Base-by-base conservation (phyloP, 2,329 filamentous ascomycete genomes). In the Fusarium nanum region DNA sequence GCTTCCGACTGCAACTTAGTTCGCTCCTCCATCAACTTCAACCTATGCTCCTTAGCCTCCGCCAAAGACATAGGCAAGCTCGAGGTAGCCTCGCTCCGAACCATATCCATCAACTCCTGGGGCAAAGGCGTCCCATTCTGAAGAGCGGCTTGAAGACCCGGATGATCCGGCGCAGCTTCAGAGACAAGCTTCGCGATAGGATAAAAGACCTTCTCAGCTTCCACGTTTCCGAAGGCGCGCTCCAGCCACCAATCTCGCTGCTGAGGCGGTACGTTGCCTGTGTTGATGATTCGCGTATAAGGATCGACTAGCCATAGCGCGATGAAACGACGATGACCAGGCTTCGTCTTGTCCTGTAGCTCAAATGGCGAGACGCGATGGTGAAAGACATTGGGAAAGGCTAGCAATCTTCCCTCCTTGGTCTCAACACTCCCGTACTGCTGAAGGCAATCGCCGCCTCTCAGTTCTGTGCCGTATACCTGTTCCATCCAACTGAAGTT, bases 291-390 rank as follows among this genome's bases (percentile, higher is more conserved):
- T 0, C 79, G 81, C 0, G 76, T 72, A 14, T 81, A 68, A 0
- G 86, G 87, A 55, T 88, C 86, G 1, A 89, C 82, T 0, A 89
- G 80, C 75, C 83, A 89, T 5, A 89, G 75, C 0, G 83, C 83
- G 4, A 89, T 77, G 46, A 88, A 84, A 41, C 85, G 83, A 0
- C 85, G 78, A 66, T 87, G 83, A 0, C 87, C 87, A 0, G 84
- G 81, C 60, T 81, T 83, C 0, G 82, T 82, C 1, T 66, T 70
- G 59, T 89, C 86, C 1, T 67, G 73, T 1, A 88, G 79, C 5
- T 74, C 65, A 64, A 89, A 88, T 0, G 81, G 77, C 1, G 67
- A 68, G 4, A 73, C 64, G 1, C 69, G 32, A 2, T 74, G 72
- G 1, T 74, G 71, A 13, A 73, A 74, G 4, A 74, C 61, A 9